Evolutionary conservation across 148 eudicot genomes (phyloP), one percentile per base, ranked within the genome.

Genomic region (Drosera capensis): DNA sequence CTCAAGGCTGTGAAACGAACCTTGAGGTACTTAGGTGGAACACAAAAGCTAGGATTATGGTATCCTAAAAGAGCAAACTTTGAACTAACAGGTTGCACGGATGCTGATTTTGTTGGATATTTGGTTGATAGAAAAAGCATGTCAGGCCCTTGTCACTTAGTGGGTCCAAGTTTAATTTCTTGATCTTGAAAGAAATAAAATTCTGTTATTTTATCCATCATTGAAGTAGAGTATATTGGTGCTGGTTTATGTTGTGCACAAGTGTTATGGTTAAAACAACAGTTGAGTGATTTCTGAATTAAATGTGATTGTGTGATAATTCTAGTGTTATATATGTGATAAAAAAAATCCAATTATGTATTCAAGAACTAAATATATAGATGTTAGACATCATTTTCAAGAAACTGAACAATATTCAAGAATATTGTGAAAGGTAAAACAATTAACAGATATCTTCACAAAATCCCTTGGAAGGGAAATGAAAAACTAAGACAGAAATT

Each of bases 321-420:
- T 28, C 45, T 15, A 41, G 20, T 41, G 20, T 22, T n/a, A 41
- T 41, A 2, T 15, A 20, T 41, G 3, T 41, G 6, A 15, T 22
- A 7, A 16, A n/a, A n/a, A 41, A n/a, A 41, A 16, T 16, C 45
- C 20, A 15, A n/a, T 41, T 16, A 14, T 16, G 20, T 40, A 48
- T 19, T n/a, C 2, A 3, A 28, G 14, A 20, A 30, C 23, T 13
- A 48, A 48, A n/a, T 17, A 48, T 25, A 48, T 48, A 7, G 15
- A 29, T 14, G 31, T 29, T 19, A 15, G 40, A 20, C 25, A 48
- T 48, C 39, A 48, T 13, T 48, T 48, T 18, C 26, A 21, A 46
- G 26, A 25, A 46, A 1, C 34, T 17, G 5, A 15, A 24, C 1
- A 14, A n/a, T 3, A 8, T 5, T 3, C 15, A 7, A 24, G 35